Evolutionary conservation across 352 stramenopile genomes (phyloP), one percentile per base, ranked within the genome.

Genomic region (Phytophthora hibernalis): DNA sequence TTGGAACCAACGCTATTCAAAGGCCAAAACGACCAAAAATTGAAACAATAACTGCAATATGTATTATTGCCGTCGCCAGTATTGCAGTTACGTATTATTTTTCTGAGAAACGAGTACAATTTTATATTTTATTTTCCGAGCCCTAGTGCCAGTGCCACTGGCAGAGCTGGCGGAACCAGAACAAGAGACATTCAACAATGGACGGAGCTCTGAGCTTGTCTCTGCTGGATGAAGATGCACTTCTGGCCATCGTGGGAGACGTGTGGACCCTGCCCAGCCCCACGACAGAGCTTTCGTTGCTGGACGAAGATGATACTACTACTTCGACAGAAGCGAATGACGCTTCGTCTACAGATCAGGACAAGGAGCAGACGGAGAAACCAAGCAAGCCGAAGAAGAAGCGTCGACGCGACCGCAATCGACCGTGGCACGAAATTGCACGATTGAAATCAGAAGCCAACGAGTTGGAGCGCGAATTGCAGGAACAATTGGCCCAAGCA

Each of bases 381-480:
- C 33, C 4, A 4, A 40, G 5, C 12, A 40, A 40, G 33, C 11
- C 33, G 12, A 61, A 35, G 20, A 44, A 42, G 38, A 60, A 26
- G 13, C 38, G 59, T 24, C 18, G 49, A 33, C 28, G 58, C 3
- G 58, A 61, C 30, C 59, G 50, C 30, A 55, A 67, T 20, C 3
- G 59, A 26, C 40, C 49, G 3, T 28, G 45, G 37, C 59, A 54
- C 20, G 59, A 61, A 16, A 67, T 66, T 20, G 24, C 48, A n/a
- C 47, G 42, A 16, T 11, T 65, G 10, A 22, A 52, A 38, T 15
- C 47, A 11, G 33, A 65, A 53, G 18, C 22, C 3, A 43, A 59
- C 15, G 16, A 66, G 1, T 12, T 66, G 28, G 40, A 66, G 20
- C 38, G 16, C 9, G n/a, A 60, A 16, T 10, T 52, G 33, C 13